Evolutionary conservation across 495 filamentous ascomycete species (phyloP).

Genomic region (Sabuloglossum arenarium): DNA sequence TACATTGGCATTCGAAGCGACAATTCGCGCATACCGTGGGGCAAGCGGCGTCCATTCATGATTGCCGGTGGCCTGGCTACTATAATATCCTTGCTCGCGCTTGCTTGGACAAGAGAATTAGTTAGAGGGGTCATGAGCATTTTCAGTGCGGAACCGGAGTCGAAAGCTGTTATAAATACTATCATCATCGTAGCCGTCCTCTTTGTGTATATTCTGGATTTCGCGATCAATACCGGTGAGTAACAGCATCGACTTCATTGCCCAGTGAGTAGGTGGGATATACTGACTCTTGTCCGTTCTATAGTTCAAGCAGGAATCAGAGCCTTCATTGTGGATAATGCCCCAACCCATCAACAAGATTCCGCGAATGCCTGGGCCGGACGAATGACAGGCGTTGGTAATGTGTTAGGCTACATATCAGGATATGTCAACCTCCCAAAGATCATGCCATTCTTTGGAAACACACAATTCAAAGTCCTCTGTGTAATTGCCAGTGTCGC

Average conservation of each 20-base stretch:
- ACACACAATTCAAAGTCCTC: constrained; percentile 76
- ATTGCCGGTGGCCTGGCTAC: constrained; percentile 52
- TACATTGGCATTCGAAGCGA: constrained; percentile 84
- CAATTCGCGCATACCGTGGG: constrained; percentile 59
- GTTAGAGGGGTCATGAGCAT: constrained; percentile 45
- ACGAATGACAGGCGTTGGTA: constrained; percentile 59
- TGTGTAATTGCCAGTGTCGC: constrained; percentile 60
- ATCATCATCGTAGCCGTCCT: constrained; percentile 57
- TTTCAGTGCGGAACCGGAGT: constrained; percentile 46
- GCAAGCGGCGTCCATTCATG: constrained; percentile 81
- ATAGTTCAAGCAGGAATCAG: constrained; percentile 71
- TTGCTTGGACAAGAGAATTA: constrained; percentile 70
- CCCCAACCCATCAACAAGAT: constrained; percentile 77
- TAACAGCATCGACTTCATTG: background rate
- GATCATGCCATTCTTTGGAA: constrained; percentile 51
- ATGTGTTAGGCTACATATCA: constrained; percentile 67
- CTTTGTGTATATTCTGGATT: constrained; percentile 70
- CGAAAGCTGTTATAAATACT: constrained; percentile 33
- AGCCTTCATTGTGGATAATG: constrained; percentile 79
- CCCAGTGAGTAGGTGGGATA: background rate
- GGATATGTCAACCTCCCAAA: constrained; percentile 60
- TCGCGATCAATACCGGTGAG: constrained; percentile 79
- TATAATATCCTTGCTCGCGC: constrained; percentile 44
- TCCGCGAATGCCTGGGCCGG: constrained; percentile 76
- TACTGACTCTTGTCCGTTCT: background rate